phyloP scores from a whole-genome alignment of 148 eudicot genomes.

The Linanthus parryae region DNA sequence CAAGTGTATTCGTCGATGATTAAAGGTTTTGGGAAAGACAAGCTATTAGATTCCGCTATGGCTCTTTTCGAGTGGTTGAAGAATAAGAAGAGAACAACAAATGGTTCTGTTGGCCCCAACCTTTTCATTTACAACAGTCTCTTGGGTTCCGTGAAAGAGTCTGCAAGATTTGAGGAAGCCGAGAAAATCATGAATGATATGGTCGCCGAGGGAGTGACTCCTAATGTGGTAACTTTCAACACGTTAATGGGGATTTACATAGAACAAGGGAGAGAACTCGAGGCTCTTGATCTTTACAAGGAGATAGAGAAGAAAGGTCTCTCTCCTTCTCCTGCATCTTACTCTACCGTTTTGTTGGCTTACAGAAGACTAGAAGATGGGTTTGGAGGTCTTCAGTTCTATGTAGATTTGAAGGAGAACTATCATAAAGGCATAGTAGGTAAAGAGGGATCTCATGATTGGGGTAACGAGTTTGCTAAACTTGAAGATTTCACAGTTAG shows the following conservation, averaged over 20 bases:
- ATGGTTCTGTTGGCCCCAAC: conserved; percentile 46
- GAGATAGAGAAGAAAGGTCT: conserved; percentile 52
- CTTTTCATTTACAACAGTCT: conserved; percentile 68
- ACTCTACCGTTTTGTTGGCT: conserved; percentile 66
- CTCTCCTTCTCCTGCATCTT: conserved; percentile 78
- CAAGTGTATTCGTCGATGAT: conserved; percentile 72
- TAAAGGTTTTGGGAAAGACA: conserved; percentile 73
- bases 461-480: conserved; percentile 60
- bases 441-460: conserved; percentile 37
- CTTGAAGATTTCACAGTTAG: conserved; percentile 57
- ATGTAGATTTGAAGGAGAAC: conserved; percentile 35
- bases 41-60: conserved; percentile 57
- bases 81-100: conserved; percentile 31
- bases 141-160: conserved; percentile 68
- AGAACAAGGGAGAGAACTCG: conserved; percentile 43
- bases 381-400: conserved; percentile 68
- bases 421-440: conserved; percentile 45
- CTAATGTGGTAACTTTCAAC: conserved; percentile 76
- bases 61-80: conserved; percentile 80
- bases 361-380: conserved; percentile 79
- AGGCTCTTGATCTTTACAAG: conserved; percentile 64
- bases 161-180: conserved; percentile 36
- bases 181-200: conserved; percentile 57
- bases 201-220: conserved; percentile 45
- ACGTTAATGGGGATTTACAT: conserved; percentile 73